A percentile compares a stretch with the other conserved stretches of the same genome.
phyloP scores from a whole-genome alignment of 75 land plant genomes.

The Chamaecyparis obtusa region DNA sequence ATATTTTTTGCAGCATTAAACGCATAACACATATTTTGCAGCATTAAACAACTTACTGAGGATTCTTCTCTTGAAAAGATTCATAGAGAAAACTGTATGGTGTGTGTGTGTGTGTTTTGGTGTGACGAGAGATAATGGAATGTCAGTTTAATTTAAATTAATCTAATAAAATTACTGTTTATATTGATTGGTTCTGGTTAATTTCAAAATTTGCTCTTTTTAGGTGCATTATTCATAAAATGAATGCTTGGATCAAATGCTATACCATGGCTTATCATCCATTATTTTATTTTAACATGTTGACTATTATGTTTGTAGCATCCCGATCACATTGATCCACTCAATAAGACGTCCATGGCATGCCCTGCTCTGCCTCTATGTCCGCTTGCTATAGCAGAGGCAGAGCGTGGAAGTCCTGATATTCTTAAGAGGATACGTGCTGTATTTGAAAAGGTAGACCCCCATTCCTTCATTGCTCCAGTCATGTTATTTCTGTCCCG shows the following conservation, averaged over 20 bases:
- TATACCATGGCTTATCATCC: not conserved
- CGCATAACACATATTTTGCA: not conserved
- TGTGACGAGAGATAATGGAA: not conserved
- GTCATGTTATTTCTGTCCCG: not conserved
- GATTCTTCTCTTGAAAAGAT: not conserved
- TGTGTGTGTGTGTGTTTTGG: not conserved
- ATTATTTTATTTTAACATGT: constrained; percentile 2
- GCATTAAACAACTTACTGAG: not conserved
- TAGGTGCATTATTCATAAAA: not conserved
- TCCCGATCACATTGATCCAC: constrained; percentile 80
- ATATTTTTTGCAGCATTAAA: not conserved
- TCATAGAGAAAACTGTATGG: not conserved
- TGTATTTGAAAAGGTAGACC: constrained; percentile 78
- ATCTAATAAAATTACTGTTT: not conserved
- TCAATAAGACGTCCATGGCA: constrained; percentile 91
- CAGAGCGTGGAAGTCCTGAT: constrained; percentile 93
- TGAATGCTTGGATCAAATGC: not conserved
- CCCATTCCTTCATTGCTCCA: not conserved
- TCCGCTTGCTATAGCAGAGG: constrained; percentile 95
- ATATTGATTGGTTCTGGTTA: not conserved
- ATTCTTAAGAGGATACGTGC: constrained; percentile 83
- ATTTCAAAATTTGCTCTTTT: not conserved
- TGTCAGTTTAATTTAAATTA: not conserved
- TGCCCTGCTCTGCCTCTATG: constrained; percentile 97
- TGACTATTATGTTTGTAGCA: constrained; percentile 39